Evolutionary conservation across 176 grass and related monocot species (phyloP).

Genomic region (Carex scoparia): DNA sequence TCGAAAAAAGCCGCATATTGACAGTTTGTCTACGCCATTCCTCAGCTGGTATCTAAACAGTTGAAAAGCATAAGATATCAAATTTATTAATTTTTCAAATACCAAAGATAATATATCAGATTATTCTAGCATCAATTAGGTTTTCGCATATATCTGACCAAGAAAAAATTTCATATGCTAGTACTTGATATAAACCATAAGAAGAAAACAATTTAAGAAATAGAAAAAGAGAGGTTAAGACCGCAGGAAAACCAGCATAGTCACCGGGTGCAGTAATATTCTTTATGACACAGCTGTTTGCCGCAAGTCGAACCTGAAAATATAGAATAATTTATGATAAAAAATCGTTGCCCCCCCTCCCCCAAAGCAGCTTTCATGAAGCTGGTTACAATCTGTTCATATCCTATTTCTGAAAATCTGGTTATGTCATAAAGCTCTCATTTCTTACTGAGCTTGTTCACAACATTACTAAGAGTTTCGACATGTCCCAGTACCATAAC

Average conservation of each 20-base stretch:
- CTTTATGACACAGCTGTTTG: constrained; percentile 28
- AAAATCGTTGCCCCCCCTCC: not conserved
- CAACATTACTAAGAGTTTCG: not conserved
- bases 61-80: not conserved
- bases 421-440: not conserved
- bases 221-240: not conserved
- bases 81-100: not conserved
- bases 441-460: not conserved
- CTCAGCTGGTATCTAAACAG: constrained; percentile 13
- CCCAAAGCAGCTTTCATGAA: not conserved
- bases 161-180: not conserved
- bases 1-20: constrained; percentile 13
- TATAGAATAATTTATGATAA: not conserved
- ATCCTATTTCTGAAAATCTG: not conserved
- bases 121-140: not conserved
- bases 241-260: constrained; percentile 36
- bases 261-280: constrained; percentile 25
- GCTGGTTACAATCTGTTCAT: not conserved
- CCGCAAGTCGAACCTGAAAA: constrained; percentile 29
- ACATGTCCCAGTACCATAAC: not conserved
- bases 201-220: not conserved
- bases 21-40: constrained; percentile 35
- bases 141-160: not conserved
- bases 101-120: not conserved
- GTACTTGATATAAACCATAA: not conserved